phyloP scores from a whole-genome alignment of 2,329 filamentous ascomycete species.

The Aureobasidium pullulans region DNA sequence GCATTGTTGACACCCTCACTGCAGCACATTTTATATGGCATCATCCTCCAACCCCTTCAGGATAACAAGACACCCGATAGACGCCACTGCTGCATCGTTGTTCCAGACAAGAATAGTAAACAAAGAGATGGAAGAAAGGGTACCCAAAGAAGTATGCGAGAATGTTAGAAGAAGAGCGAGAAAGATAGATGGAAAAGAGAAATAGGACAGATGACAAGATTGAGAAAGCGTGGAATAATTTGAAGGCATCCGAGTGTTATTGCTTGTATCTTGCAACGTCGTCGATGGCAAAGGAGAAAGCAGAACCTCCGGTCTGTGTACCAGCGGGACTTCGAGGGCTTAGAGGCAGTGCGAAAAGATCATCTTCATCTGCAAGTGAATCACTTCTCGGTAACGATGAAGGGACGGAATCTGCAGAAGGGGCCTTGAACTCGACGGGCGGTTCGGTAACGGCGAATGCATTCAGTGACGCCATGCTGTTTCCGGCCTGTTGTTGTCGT shows the following conservation, averaged over 20 bases:
- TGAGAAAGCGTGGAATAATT: too few species aligned
- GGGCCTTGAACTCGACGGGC: conserved; percentile 26
- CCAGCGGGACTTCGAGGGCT: conserved; percentile 82
- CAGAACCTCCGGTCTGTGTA: conserved; percentile 17
- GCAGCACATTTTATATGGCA: too few species aligned
- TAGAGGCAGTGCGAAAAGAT: conserved; percentile 79
- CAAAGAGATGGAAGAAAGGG: too few species aligned
- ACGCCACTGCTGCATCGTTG: too few species aligned
- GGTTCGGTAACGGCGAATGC: conserved; percentile 31
- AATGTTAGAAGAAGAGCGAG: too few species aligned
- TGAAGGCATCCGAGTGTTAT: not conserved
- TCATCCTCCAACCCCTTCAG: too few species aligned
- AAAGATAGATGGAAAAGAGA: too few species aligned
- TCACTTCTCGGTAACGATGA: conserved; percentile 20
- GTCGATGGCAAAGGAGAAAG: conserved; percentile 1
- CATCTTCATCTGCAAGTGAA: conserved; percentile 56
- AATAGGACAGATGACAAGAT: too few species aligned
- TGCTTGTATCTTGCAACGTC: conserved; percentile 3
- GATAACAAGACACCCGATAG: too few species aligned
- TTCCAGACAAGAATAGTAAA: too few species aligned
- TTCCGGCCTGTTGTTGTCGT: conserved; percentile 15
- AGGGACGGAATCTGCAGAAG: conserved; percentile 20
- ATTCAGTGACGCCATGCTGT: conserved; percentile 37
- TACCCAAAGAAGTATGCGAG: too few species aligned
- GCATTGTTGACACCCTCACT: too few species aligned